Evolutionary conservation across 345 rosid species (phyloP).

Genomic region (Pistacia integerrima): DNA sequence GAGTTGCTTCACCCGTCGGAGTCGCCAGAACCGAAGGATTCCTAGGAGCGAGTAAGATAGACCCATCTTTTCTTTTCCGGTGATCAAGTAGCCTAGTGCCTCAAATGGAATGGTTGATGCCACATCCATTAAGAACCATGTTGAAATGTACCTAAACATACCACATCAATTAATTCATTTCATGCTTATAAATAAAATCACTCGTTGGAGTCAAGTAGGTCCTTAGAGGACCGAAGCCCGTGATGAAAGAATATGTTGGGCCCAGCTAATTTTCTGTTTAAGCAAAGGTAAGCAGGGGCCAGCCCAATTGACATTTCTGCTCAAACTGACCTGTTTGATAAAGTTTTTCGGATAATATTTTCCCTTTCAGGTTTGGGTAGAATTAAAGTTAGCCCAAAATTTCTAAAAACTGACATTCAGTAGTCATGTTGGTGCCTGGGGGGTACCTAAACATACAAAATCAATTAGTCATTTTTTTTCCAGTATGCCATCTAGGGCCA

Average conservation of each 20-base stretch:
- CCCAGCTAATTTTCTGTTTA: not conserved
- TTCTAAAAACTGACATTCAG: too few relatives aligned
- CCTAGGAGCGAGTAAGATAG: slow-evolving; percentile 63
- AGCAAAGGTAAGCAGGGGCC: not conserved
- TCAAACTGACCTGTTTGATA: too few relatives aligned
- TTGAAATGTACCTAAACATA: slow-evolving; percentile 63
- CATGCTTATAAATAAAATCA: not conserved
- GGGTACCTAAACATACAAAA: too few relatives aligned
- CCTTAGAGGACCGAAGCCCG: not conserved
- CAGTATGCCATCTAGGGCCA: too few relatives aligned
- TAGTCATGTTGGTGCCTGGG: too few relatives aligned
- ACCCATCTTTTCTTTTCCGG: slow-evolving; percentile 48
- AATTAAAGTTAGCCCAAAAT: too few relatives aligned
- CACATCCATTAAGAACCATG: slow-evolving; percentile 95
- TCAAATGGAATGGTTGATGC: slow-evolving; percentile 90
- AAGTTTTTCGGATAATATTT: too few relatives aligned
- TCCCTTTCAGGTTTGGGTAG: too few relatives aligned
- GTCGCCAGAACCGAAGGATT: slow-evolving; percentile 83
- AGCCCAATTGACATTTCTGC: too few relatives aligned
- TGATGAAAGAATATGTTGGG: not conserved
- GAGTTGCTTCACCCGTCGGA: slow-evolving; percentile 73
- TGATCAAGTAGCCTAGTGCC: slow-evolving; percentile 56
- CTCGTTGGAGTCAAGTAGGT: too few relatives aligned
- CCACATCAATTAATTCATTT: not conserved
- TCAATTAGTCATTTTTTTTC: too few relatives aligned